Conservation (phyloP, 305 asterid genomes). For the Fraxinus paxiana region DNA sequence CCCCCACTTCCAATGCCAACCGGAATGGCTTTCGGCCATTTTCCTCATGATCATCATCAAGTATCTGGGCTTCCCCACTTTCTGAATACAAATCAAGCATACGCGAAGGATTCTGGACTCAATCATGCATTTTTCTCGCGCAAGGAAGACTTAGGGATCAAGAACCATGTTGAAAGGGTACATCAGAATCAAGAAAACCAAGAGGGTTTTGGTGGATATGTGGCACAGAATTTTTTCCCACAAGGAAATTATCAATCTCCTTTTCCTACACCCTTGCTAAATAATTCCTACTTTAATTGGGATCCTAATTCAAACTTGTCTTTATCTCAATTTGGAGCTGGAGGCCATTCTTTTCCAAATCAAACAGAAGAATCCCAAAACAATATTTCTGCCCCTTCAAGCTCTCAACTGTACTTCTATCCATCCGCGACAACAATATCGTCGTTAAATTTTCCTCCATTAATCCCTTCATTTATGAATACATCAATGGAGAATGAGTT, state of each 20-base stretch:
- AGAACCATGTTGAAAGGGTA: conserved; percentile 20
- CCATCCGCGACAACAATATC: conserved; percentile 36
- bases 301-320: conserved; percentile 47
- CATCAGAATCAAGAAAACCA: conserved; percentile 31
- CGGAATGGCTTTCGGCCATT: conserved; percentile 19
- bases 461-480: conserved; percentile 21
- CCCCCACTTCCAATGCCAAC: conserved; percentile 63
- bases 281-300: conserved; percentile 44
- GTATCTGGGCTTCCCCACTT: conserved; percentile 27
- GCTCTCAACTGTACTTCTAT: conserved; percentile 37
- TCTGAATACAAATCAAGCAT: conserved; percentile 21
- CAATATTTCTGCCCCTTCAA: conserved; percentile 21
- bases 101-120: conserved; percentile 17
- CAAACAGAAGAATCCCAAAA: conserved; percentile 38
- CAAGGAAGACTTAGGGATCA: conserved; percentile 14
- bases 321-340: conserved; percentile 49
- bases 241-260: conserved; percentile 29
- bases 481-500: conserved; percentile 29
- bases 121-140: not conserved
- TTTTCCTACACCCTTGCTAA: conserved; percentile 33
- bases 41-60: conserved; percentile 17
- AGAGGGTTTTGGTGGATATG: conserved; percentile 38
- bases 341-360: conserved; percentile 27
- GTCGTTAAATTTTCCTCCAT: conserved; percentile 24
- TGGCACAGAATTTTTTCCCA: conserved; percentile 57